These are phyloP conservation scores for Choricystis sp. DNA, from an alignment of 139 green algal species.

Conservation along the genomic window DNA sequence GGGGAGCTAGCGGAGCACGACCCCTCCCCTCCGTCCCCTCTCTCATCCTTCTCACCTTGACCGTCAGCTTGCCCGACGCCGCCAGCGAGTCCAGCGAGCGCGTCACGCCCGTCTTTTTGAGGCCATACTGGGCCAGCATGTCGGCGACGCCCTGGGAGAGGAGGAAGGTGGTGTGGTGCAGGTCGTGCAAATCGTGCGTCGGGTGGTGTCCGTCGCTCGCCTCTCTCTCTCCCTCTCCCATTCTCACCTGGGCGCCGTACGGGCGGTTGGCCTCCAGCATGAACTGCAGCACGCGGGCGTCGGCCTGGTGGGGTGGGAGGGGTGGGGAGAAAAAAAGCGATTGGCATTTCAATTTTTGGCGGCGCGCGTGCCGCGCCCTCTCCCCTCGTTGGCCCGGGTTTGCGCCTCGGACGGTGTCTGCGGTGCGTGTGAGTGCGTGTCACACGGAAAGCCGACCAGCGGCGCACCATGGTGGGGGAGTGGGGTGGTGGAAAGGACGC, in stretches of 20 bases:
- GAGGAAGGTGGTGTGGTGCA: neutral
- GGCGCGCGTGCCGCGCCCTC: too few species aligned
- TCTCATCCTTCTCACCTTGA: constrained; percentile 35
- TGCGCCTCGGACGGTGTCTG: too few species aligned
- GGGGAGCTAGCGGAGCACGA: too few species aligned
- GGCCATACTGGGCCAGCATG: constrained; percentile 36
- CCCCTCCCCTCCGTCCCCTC: too few species aligned
- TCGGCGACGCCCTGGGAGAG: constrained; percentile 29
- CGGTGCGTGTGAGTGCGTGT: too few species aligned
- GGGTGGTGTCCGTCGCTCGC: neutral
- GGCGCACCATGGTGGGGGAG: too few species aligned
- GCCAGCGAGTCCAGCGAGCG: constrained; percentile 36
- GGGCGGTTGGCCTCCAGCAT: neutral
- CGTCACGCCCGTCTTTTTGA: constrained; percentile 53
- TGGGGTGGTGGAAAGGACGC: too few species aligned
- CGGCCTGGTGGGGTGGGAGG: neutral
- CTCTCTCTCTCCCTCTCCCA: too few species aligned
- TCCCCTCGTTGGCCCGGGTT: too few species aligned
- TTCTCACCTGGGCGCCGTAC: neutral
- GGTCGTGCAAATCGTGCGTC: neutral
- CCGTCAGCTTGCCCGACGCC: constrained; percentile 27
- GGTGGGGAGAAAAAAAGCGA: neutral
- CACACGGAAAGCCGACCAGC: too few species aligned
- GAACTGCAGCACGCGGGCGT: neutral
- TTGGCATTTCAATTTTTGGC: neutral